A percentile compares a stretch with the other conserved stretches of the same genome.
phyloP scores from a whole-genome alignment of 805 yeast species.

The Yamadazyma ubonensis region DNA sequence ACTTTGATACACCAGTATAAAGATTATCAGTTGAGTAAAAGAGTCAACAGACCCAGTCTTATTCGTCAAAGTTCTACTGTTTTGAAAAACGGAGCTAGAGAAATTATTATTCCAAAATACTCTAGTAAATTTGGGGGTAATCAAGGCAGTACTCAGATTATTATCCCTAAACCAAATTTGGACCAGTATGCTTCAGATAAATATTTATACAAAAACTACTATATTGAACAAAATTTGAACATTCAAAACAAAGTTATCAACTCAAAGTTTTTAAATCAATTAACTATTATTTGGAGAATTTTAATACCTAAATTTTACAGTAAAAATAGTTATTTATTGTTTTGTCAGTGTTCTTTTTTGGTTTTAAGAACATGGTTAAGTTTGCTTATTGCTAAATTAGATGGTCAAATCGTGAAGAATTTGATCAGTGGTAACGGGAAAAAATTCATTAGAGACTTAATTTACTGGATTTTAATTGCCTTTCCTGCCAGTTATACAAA shows the following conservation, averaged over 20 bases:
- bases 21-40: slow-evolving; percentile 27
- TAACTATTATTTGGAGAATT: slow-evolving; percentile 74
- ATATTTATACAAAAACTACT: slow-evolving; percentile 49
- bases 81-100: slow-evolving; percentile 46
- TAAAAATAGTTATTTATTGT: slow-evolving; percentile 62
- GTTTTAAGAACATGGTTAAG: slow-evolving; percentile 85
- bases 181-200: slow-evolving; percentile 58
- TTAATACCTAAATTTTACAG: slow-evolving; percentile 71
- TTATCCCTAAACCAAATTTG: slow-evolving; percentile 46
- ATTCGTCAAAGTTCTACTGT: slow-evolving; percentile 43
- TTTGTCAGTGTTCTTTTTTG: slow-evolving; percentile 71
- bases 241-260: slow-evolving; percentile 39
- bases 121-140: slow-evolving; percentile 26
- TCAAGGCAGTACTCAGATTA: slow-evolving; percentile 34
- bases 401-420: slow-evolving; percentile 89
- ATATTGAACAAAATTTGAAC: slow-evolving; percentile 30
- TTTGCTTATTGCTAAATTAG: slow-evolving; percentile 79
- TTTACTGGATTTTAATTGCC: slow-evolving; percentile 86
- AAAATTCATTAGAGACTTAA: slow-evolving; percentile 72
- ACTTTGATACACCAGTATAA: slow-evolving; percentile 29
- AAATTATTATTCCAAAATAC: slow-evolving; percentile 45
- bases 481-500: slow-evolving; percentile 92
- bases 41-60: slow-evolving; percentile 32
- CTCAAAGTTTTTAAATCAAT: slow-evolving; percentile 69
- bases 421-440: slow-evolving; percentile 77